phyloP scores from a whole-genome alignment of 768 basidiomycete genomes.

The Auricularia auricula-judae region DNA sequence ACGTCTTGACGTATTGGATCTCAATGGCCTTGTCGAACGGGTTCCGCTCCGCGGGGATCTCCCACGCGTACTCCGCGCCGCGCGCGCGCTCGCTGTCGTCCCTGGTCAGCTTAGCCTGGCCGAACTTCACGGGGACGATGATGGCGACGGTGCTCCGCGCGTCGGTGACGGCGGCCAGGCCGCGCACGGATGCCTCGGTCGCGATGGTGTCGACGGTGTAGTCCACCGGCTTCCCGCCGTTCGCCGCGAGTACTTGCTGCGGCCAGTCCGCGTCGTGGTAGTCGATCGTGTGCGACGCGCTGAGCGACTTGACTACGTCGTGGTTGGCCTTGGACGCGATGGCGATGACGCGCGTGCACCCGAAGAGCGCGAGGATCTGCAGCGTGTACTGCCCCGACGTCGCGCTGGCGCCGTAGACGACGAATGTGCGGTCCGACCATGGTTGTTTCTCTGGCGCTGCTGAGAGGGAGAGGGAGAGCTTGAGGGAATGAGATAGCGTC shows the following conservation, averaged over 20 bases:
- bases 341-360: conserved; percentile 32
- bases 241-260: conserved; percentile 23
- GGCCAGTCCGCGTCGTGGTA: conserved; percentile 28
- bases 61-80: conserved; percentile 10
- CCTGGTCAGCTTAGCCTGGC: conserved; percentile 23
- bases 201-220: conserved; percentile 29
- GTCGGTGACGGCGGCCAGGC: conserved; percentile 26
- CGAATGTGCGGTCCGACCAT: conserved; percentile 24
- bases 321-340: conserved; percentile 31
- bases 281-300: conserved; percentile 31
- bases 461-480: conserved; percentile 30
- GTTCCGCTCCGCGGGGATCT: conserved; percentile 24
- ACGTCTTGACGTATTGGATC: conserved; percentile 29
- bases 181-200: conserved; percentile 24
- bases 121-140: conserved; percentile 37
- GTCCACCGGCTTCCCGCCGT: conserved; percentile 21
- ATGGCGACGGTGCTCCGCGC: conserved; percentile 30
- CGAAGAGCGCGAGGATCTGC: conserved; percentile 28
- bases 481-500: conserved; percentile 24
- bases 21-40: conserved; percentile 28
- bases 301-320: conserved; percentile 27
- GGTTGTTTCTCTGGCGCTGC: conserved; percentile 20
- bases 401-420: conserved; percentile 36
- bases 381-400: conserved; percentile 24
- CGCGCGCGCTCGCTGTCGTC: conserved; percentile 12